Base-by-base conservation (phyloP, 257 asterid species). In the Mentha longifolia region DNA sequence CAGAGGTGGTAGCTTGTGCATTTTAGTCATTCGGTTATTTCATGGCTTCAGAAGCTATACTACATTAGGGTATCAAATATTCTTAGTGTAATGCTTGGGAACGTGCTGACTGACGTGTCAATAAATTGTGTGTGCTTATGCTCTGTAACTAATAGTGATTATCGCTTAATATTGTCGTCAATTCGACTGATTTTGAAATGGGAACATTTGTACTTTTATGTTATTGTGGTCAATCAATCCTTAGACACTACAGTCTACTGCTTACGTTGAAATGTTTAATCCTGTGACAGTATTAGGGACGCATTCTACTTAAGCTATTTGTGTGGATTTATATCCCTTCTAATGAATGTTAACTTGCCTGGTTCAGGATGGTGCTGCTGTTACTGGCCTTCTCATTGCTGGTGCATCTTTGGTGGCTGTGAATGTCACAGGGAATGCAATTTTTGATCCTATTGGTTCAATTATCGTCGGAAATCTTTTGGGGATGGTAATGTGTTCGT, bases 281-380 rank as follows among this genome's bases (percentile, higher is more conserved):
- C 54, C 57, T 49, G 20, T 52, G 68, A 66, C 56, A 65, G 30
- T 66, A 70, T 52, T 66, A 77, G 15, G 49, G 52, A 45, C 51
- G 66, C 50, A 15, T 7, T 51, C 74, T 67, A 49, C 74, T 63
- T 42, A 43, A 63, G 52, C 47, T 74, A 25, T 65, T 8, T 16
- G 12, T 39, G 42, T 64, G 65, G 55, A 58, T 28, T 78, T 13
- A 46, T 63, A 41, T 65, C 76, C 58, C 42, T 60, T 54, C 46
- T 39, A 63, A 52, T 68, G 30, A 59, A 61, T 71, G 50, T 58
- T 42, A 55, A 70, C 60, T 54, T 31, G 72, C 61, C 49, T 65
- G 58, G 61, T 80, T 85, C 85, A 94, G 98, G 99, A 94, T 67
- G 93, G 98, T 78, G 99, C 99, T 83, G 99, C 99, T 69, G 98